Conservation (phyloP, 108 stramenopile species). For the Fragilariopsis cylindrus region DNA sequence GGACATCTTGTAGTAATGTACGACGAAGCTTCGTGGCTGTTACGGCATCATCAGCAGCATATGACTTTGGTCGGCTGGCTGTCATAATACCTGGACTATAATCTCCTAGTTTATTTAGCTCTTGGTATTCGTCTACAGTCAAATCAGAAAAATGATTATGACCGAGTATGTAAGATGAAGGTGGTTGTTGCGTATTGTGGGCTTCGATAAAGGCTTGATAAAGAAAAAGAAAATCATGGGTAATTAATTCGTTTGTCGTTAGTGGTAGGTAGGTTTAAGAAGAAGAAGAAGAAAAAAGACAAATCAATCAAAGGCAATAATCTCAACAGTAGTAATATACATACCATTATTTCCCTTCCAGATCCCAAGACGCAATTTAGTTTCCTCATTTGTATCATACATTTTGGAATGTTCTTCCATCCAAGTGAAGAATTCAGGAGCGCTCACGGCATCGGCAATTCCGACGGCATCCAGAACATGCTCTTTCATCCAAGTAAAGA, state of each 20-base stretch:
- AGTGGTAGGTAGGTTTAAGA: not conserved
- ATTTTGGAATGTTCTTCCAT: constrained; percentile 22
- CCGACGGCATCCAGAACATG: not conserved
- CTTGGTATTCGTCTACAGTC: constrained; percentile 77
- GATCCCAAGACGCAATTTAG: constrained; percentile 32
- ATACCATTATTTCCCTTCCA: constrained; percentile 77
- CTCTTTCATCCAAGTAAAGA: constrained; percentile 28
- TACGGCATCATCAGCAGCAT: not conserved
- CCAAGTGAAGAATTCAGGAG: constrained; percentile 29
- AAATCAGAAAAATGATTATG: constrained; percentile 90
- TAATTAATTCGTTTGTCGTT: not conserved
- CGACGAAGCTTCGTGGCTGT: not conserved
- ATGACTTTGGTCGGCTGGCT: not conserved
- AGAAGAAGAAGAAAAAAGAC: not conserved
- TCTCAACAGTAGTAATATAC: constrained; percentile 17
- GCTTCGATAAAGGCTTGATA: constrained; percentile 68
- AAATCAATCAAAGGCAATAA: not conserved
- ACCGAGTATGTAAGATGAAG: constrained; percentile 60
- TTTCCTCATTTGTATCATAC: constrained; percentile 24
- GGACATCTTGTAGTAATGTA: constrained; percentile 16
- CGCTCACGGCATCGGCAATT: not conserved
- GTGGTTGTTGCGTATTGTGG: constrained; percentile 67
- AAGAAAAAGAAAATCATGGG: not conserved
- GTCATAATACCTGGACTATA: constrained; percentile 33
- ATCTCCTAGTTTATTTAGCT: constrained; percentile 52